Percentiles rank a stretch among this genome's conserved stretches.
Conservation (phyloP, 2,329 filamentous ascomycete genomes). For the Alternaria sp. region DNA sequence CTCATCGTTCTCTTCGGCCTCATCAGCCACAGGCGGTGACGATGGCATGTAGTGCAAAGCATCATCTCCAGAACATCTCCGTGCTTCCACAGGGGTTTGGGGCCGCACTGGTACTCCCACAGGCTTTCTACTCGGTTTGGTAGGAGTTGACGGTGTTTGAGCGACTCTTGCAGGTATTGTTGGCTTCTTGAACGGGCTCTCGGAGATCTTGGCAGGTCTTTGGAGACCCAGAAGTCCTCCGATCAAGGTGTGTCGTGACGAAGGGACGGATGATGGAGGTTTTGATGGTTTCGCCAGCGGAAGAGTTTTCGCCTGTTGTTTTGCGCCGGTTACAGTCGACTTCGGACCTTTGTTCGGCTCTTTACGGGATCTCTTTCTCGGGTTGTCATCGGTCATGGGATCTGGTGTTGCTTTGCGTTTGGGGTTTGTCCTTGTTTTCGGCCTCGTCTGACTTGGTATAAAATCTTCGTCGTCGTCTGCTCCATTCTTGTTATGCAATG, state of each 20-base stretch:
- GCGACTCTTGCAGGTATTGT: slow-evolving; percentile 5
- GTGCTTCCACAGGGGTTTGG: slow-evolving; percentile 13
- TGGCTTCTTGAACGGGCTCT: slow-evolving; percentile 25
- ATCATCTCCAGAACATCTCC: background rate
- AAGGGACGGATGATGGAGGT: background rate
- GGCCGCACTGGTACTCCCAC: slow-evolving; percentile 3
- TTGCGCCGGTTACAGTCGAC: background rate
- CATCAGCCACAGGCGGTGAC: slow-evolving; percentile 16
- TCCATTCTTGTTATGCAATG: slow-evolving; percentile 4
- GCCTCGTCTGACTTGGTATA: background rate
- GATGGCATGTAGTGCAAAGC: slow-evolving; percentile 10
- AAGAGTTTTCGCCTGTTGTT: background rate
- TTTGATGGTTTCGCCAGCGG: background rate
- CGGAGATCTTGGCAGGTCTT: background rate
- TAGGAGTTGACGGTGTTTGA: slow-evolving; percentile 24
- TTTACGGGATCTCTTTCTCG: background rate
- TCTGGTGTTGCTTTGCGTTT: slow-evolving; percentile 16
- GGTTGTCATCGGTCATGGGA: background rate
- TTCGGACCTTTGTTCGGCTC: background rate
- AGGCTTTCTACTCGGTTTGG: slow-evolving; percentile 3
- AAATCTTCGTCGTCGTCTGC: slow-evolving; percentile 20
- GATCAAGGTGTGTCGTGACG: slow-evolving; percentile 17
- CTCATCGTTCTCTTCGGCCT: slow-evolving; percentile 4
- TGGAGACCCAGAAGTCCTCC: slow-evolving; percentile 17
- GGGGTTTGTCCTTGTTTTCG: slow-evolving; percentile 5